Percentiles rank a stretch among this genome's conserved stretches.
phyloP scores from a whole-genome alignment of 2,329 filamentous ascomycete genomes.

The Alternaria sp. region DNA sequence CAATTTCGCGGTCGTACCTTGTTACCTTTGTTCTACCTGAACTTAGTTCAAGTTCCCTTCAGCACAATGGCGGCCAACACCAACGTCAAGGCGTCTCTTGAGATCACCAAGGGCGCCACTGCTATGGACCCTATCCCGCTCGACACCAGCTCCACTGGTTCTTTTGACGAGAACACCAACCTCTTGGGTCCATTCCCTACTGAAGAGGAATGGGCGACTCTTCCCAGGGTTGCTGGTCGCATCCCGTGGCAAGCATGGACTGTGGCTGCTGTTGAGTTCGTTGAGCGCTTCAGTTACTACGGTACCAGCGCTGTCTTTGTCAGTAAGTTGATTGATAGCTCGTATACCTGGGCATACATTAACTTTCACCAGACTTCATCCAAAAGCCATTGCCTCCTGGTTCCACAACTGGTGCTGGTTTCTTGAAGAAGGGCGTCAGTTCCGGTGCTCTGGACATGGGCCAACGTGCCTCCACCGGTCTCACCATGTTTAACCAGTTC shows the following conservation, averaged over 20 bases:
- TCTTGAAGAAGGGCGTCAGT: slow-evolving; percentile 35
- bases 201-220: slow-evolving; percentile 45
- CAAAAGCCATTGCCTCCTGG: slow-evolving; percentile 41
- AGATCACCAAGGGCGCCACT: slow-evolving; percentile 40
- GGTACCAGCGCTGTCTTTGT: slow-evolving; percentile 44
- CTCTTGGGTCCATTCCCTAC: slow-evolving; percentile 39
- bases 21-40: background rate
- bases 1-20: background rate
- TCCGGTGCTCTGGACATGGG: slow-evolving; percentile 61
- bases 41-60: background rate
- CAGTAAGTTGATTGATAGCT: slow-evolving; percentile 16
- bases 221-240: slow-evolving; percentile 42
- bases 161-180: slow-evolving; percentile 25
- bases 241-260: slow-evolving; percentile 48
- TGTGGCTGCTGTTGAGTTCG: slow-evolving; percentile 45
- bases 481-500: slow-evolving; percentile 62
- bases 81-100: slow-evolving; percentile 38
- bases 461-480: slow-evolving; percentile 59
- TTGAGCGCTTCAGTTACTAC: slow-evolving; percentile 48
- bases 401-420: slow-evolving; percentile 45
- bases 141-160: slow-evolving; percentile 29
- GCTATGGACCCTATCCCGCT: slow-evolving; percentile 34
- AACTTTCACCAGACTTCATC: slow-evolving; percentile 42
- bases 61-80: slow-evolving; percentile 27
- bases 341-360: background rate